These are phyloP conservation scores for Parachaetomium inaequale DNA, from an alignment of 495 filamentous ascomycete species.

Conservation along the genomic window DNA sequence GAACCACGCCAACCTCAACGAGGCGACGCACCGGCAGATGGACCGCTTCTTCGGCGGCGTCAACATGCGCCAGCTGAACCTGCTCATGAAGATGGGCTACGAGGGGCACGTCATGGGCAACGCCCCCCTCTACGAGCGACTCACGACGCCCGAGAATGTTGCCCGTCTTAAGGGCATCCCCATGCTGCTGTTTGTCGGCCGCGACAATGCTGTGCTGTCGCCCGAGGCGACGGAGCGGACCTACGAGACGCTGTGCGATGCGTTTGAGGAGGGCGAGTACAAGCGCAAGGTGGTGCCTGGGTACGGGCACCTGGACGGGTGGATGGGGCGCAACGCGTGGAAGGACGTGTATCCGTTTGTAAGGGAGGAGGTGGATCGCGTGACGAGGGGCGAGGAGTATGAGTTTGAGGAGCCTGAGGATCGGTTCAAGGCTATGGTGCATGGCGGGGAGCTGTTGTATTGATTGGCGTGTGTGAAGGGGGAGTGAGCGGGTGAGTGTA, in stretches of 20 bases:
- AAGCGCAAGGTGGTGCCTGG: conserved; percentile 52
- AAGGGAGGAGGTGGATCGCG: conserved; percentile 51
- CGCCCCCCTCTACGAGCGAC: conserved; percentile 39
- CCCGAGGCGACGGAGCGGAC: conserved; percentile 55
- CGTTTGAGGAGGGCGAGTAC: conserved; percentile 50
- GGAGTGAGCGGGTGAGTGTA: not conserved
- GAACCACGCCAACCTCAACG: conserved; percentile 62
- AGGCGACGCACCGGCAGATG: conserved; percentile 59
- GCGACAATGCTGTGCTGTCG: conserved; percentile 58
- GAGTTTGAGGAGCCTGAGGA: conserved; percentile 42
- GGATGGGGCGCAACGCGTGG: conserved; percentile 61
- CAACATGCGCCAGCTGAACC: conserved; percentile 56
- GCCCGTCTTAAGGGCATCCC: conserved; percentile 51
- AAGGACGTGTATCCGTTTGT: conserved; percentile 62
- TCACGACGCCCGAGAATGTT: conserved; percentile 51
- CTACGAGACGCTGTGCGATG: conserved; percentile 53
- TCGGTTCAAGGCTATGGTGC: conserved; percentile 39
- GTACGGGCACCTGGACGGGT: conserved; percentile 66
- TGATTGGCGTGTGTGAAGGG: conserved; percentile 10
- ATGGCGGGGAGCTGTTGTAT: conserved; percentile 41
- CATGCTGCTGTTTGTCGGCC: conserved; percentile 56
- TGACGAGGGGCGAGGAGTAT: conserved; percentile 40
- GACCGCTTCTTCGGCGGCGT: conserved; percentile 59
- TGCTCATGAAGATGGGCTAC: conserved; percentile 56
- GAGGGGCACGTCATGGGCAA: conserved; percentile 53